Base-by-base conservation (phyloP, 805 yeast species). In the Kodamaea kakaduensis region DNA sequence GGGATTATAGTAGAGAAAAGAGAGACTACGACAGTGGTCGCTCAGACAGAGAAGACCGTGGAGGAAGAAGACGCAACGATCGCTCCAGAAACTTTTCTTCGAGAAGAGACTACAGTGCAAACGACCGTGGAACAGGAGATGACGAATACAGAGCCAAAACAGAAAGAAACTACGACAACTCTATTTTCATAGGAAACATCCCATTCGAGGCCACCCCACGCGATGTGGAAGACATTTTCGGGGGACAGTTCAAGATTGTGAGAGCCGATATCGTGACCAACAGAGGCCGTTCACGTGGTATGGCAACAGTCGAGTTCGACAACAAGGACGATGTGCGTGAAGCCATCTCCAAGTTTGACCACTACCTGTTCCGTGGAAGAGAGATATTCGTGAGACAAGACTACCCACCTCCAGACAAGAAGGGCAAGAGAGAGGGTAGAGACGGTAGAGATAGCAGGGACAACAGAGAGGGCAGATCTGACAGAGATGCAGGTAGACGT, bases 361-460 rank as follows among this genome's bases (percentile, higher is more conserved):
- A 84, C 51, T 68, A 78, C 19, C 67, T 65, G 22, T 74, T 79
- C 44, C 61, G 68, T 52, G 94, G 87, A 9, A 79, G 97, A 58
- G 81, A 77, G 49, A 82, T 88, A 28, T 87, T 83, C 58, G 95
- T 89, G 7, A 80, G 97, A 64, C 94, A 82, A 56, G 95, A 88
- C 61, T 81, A 85, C 55, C 93, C 93, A 22, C 93, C 93, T 17
- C 93, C 90, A 38, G 54, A 50, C 17, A 59, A 59, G 31, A 27
- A 34, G 26, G 40, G 26, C n/a, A 40, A 36, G 26, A 36, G 38
- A 33, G 38, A 42, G 40, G n/a, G n/a, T n/a, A n/a, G n/a, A n/a
- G n/a, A n/a, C n/a, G n/a, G n/a, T n/a, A 21, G 31, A 18, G 31
- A 27, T 12, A 16, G 30, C 34, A n/a, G n/a, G n/a, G n/a, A n/a